Percentiles rank a stretch among this genome's conserved stretches.
Evolutionary conservation across 148 eudicot species (phyloP).

Genomic region (Spergularia marina): DNA sequence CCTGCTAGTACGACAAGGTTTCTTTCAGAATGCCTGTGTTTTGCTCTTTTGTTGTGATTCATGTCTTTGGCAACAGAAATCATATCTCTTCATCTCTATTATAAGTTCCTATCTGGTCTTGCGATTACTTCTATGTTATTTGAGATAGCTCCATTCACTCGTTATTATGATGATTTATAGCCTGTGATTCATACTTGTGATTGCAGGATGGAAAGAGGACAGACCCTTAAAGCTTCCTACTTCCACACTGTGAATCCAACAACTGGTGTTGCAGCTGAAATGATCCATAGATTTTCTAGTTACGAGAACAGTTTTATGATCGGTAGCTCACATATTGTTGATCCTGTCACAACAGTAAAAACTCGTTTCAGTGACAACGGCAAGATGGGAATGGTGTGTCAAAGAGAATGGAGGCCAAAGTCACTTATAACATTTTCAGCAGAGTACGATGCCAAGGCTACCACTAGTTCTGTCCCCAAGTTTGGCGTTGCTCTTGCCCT

Average conservation of each 20-base stretch:
- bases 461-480: conserved; percentile 39
- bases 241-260: conserved; percentile 58
- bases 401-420: conserved; percentile 88
- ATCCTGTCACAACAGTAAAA: conserved; percentile 51
- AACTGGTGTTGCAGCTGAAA: conserved; percentile 85
- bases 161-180: neutral
- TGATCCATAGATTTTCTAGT: conserved; percentile 63
- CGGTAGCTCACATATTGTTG: conserved; percentile 65
- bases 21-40: no score
- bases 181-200: neutral
- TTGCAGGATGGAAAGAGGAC: conserved; percentile 80
- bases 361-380: conserved; percentile 66
- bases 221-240: conserved; percentile 78
- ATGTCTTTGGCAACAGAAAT: conserved; percentile 5
- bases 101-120: neutral
- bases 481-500: conserved; percentile 77
- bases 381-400: conserved; percentile 65
- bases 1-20: no score
- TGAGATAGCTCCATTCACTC: neutral
- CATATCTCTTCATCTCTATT: neutral
- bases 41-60: neutral
- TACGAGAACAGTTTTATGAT: conserved; percentile 63
- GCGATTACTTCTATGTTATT: neutral
- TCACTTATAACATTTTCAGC: conserved; percentile 67
- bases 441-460: conserved; percentile 72